Conservation (phyloP, 495 filamentous ascomycete genomes). For the Neurospora sp. region DNA sequence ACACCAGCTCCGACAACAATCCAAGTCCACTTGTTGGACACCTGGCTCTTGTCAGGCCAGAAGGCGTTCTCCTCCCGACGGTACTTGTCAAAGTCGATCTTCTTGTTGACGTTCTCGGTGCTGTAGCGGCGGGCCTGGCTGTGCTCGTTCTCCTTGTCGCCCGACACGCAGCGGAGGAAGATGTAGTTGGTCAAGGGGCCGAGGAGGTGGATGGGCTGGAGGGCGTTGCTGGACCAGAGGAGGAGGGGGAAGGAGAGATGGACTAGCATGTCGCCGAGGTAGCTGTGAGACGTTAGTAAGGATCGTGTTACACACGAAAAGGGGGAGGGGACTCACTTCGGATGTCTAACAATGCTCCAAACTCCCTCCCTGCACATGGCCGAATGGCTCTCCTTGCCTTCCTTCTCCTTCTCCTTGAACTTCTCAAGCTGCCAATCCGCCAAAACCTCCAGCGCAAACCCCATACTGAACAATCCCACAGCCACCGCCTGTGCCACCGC, state of each 20-base stretch:
- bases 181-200: slow-evolving; percentile 48
- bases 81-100: slow-evolving; percentile 38
- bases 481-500: slow-evolving; percentile 31
- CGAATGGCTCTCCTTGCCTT: slow-evolving; percentile 8
- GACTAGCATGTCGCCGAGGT: slow-evolving; percentile 46
- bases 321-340: slow-evolving; percentile 37
- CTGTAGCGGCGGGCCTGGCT: slow-evolving; percentile 41
- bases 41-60: slow-evolving; percentile 40
- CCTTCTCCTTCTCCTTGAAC: slow-evolving; percentile 23
- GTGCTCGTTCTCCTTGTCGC: slow-evolving; percentile 44
- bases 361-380: slow-evolving; percentile 42
- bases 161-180: slow-evolving; percentile 45
- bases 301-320: too few relatives aligned
- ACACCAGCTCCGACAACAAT: slow-evolving; percentile 37
- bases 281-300: slow-evolving; percentile 25
- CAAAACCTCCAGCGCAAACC: slow-evolving; percentile 43
- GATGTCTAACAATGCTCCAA: slow-evolving; percentile 51
- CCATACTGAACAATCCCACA: slow-evolving; percentile 44
- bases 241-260: slow-evolving; percentile 42
- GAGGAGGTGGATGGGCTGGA: slow-evolving; percentile 42
- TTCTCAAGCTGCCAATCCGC: slow-evolving; percentile 43
- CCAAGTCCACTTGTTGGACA: slow-evolving; percentile 46
- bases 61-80: slow-evolving; percentile 45
- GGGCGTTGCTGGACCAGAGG: slow-evolving; percentile 40
- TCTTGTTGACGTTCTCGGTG: slow-evolving; percentile 36